phyloP scores from a whole-genome alignment of 169 alveolate genomes.

The Blepharisma undulans region DNA sequence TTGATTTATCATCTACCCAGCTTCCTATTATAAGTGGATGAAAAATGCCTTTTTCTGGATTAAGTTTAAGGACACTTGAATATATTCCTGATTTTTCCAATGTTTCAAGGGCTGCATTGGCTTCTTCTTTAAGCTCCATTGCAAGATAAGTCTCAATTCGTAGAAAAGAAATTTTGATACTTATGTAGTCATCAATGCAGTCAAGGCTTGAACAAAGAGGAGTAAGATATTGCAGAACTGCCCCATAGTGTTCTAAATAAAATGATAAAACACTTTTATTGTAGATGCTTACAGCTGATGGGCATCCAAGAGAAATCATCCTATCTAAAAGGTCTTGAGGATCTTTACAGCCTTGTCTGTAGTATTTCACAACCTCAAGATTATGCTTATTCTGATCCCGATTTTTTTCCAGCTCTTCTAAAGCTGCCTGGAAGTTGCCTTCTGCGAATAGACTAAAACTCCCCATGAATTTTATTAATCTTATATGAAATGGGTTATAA shows the following conservation, averaged over 20 bases:
- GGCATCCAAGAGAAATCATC: background rate
- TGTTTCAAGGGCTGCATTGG: background rate
- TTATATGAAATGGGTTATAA: background rate
- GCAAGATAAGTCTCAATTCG: slow-evolving; percentile 32
- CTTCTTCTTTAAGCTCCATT: background rate
- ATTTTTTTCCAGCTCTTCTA: slow-evolving; percentile 3
- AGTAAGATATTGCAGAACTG: background rate
- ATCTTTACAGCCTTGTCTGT: background rate
- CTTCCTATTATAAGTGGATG: slow-evolving; percentile 14
- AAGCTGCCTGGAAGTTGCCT: slow-evolving; percentile 21
- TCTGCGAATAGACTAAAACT: background rate
- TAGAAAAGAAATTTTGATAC: slow-evolving; percentile 19
- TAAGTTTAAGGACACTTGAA: background rate
- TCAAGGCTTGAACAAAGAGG: background rate
- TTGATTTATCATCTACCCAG: slow-evolving; percentile 6
- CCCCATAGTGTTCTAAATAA: slow-evolving; percentile 24
- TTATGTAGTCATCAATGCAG: background rate
- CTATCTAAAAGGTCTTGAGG: background rate
- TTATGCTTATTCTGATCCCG: background rate
- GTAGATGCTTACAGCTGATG: background rate
- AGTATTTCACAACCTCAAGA: slow-evolving; percentile 15
- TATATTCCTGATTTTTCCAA: slow-evolving; percentile 4
- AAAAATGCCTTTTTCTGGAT: background rate
- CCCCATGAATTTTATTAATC: background rate
- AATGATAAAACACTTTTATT: slow-evolving; percentile 9